These are phyloP conservation scores for Nicotiana sylvestris DNA, from an alignment of 257 asterid genomes.

Conservation along the genomic window DNA sequence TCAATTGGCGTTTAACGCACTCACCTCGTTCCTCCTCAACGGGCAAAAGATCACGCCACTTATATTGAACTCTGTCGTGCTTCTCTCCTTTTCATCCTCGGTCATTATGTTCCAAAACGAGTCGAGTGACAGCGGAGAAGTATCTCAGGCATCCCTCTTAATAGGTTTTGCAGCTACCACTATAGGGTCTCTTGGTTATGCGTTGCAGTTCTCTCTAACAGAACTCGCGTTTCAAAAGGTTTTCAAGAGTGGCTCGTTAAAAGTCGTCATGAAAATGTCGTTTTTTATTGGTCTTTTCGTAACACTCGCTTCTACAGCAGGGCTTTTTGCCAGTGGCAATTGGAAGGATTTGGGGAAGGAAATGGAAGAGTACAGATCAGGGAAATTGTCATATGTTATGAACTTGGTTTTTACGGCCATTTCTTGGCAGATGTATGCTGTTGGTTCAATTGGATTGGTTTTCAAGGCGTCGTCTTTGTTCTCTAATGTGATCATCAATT, in stretches of 20 bases:
- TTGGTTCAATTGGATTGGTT: constrained; percentile 34
- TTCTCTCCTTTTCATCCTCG: constrained; percentile 39
- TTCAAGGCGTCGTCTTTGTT: constrained; percentile 40
- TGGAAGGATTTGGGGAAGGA: constrained; percentile 27
- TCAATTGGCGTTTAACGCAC: constrained; percentile 41
- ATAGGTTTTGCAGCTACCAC: constrained; percentile 20
- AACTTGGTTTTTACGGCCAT: constrained; percentile 22
- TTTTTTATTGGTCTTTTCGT: constrained; percentile 31
- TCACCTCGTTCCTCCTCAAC: constrained; percentile 44
- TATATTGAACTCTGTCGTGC: constrained; percentile 28
- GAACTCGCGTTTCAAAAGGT: constrained; percentile 26
- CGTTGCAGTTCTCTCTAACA: constrained; percentile 33
- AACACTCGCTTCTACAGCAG: not conserved
- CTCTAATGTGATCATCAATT: constrained; percentile 37
- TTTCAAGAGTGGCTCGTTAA: constrained; percentile 22
- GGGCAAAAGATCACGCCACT: constrained; percentile 28
- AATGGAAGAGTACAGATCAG: constrained; percentile 29
- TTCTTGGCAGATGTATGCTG: constrained; percentile 34
- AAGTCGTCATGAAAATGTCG: constrained; percentile 21
- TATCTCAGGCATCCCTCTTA: constrained; percentile 3
- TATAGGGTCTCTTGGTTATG: not conserved
- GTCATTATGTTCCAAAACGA: constrained; percentile 25
- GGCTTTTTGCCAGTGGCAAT: constrained; percentile 22
- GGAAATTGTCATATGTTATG: constrained; percentile 21
- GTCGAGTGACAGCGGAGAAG: not conserved